Base-by-base conservation (phyloP, 2,329 filamentous ascomycete species). In the Leptographium procerum region DNA sequence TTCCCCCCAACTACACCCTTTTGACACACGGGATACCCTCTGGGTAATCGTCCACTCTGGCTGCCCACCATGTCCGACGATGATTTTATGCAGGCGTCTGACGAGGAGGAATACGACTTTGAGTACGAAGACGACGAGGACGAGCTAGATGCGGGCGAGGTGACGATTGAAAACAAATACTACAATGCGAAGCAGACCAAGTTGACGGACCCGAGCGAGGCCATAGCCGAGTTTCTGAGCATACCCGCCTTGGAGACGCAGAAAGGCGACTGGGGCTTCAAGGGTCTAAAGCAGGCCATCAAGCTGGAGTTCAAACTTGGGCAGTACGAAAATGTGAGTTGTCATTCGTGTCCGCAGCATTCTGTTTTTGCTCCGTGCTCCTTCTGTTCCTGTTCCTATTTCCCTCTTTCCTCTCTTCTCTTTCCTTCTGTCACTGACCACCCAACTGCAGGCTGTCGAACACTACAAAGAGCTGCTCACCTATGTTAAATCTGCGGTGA, bases 181-280 rank as follows among this genome's bases (percentile, higher is more conserved):
- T 99, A 97, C 80, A 97, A 96, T 73, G 94, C 94, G 50, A 99
- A 99, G 75, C 92, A 97, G 75, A 85, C 95, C 70, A 99, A 97
- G 77, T 78, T 79, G 50, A 86, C 86, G 62, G 90, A 91, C 59
- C 91, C 92, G 0, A 84, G 94, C 67, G 90, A 90, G 65, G 94
- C 94, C 2, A 88, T 99, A 58, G 84, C 86, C 40, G 92, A 97
- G 70, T 99, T 99, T 67, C 76, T 97, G n/a, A 88, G 84, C 34
- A 87, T 99, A 62, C 91, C 90, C 6, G 78, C 82, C 16, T 72
- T 96, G 52, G 92, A 99, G 72, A 75, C 85, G 57, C 90, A 96
- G 70, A 99, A 97, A 75, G 90, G 90, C 61, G 92, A 99, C 71
- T 97, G 92, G 94, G 94, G 94, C 0, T 99, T 99, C 79, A 99